Evolutionary conservation across 192 early-diverging fungal species (phyloP).

Genomic region (Linnemannia schmuckeri): DNA sequence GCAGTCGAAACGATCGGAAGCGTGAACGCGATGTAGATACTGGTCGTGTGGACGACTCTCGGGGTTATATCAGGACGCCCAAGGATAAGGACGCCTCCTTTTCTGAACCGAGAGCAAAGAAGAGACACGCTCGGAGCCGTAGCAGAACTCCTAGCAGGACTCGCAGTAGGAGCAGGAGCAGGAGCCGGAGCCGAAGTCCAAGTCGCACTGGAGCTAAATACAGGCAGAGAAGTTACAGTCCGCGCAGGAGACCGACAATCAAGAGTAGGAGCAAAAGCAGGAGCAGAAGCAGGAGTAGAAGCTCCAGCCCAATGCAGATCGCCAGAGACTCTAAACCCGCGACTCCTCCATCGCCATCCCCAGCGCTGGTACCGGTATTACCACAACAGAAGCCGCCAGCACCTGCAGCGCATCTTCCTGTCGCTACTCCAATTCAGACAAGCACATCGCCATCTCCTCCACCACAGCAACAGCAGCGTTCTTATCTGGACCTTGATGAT

Average conservation of each 20-base stretch:
- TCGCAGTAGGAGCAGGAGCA: constrained; percentile 13
- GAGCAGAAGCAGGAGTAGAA: constrained; percentile 8
- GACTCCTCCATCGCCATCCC: background rate
- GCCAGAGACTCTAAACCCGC: background rate
- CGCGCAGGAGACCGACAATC: constrained; percentile 4
- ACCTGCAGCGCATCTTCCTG: background rate
- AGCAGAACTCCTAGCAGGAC: constrained; percentile 27
- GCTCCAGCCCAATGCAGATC: background rate
- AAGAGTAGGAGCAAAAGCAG: constrained; percentile 8
- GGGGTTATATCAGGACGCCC: background rate
- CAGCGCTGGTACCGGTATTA: background rate
- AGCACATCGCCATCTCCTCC: background rate
- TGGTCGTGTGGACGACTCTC: background rate
- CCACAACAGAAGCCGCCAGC: background rate
- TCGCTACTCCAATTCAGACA: background rate
- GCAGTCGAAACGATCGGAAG: constrained; percentile 18
- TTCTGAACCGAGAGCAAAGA: constrained; percentile 25
- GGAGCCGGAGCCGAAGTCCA: constrained; percentile 23
- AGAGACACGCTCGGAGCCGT: constrained; percentile 37
- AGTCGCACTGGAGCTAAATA: background rate
- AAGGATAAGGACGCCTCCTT: constrained; percentile 9
- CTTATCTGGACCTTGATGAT: constrained; percentile 37
- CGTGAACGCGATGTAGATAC: constrained; percentile 26
- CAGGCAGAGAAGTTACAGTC: constrained; percentile 9
- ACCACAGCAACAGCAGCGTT: background rate